These are phyloP conservation scores for Penicillium frequentans DNA, from an alignment of 2,329 filamentous ascomycete species.

Conservation along the genomic window DNA sequence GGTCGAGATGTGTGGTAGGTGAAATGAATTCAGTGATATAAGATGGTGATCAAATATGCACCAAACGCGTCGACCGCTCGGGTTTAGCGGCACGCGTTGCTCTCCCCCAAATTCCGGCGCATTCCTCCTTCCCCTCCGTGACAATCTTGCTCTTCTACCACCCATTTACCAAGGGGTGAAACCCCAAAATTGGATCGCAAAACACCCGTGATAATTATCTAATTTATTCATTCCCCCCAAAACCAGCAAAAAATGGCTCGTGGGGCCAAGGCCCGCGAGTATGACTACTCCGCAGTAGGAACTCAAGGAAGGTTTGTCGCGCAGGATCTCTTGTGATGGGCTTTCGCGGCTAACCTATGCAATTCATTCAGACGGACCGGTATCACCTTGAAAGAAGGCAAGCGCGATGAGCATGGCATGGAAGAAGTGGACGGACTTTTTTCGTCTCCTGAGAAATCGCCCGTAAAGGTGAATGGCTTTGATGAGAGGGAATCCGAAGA, in stretches of 20 bases:
- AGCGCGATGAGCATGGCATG: slow-evolving; percentile 88
- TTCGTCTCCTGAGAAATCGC: slow-evolving; percentile 76
- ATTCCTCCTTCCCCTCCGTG: slow-evolving; percentile 20
- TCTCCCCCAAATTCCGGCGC: slow-evolving; percentile 22
- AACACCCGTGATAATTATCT: not conserved
- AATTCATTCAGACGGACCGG: slow-evolving; percentile 74
- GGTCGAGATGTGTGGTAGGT: not conserved
- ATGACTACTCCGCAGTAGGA: slow-evolving; percentile 50
- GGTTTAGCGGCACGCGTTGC: slow-evolving; percentile 35
- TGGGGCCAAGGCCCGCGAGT: slow-evolving; percentile 45
- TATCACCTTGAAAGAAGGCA: slow-evolving; percentile 74
- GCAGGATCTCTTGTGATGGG: not conserved
- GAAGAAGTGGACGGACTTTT: slow-evolving; percentile 85
- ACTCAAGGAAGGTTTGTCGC: slow-evolving; percentile 46
- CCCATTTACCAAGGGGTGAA: not conserved
- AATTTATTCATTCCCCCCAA: not conserved
- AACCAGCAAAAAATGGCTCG: slow-evolving; percentile 37
- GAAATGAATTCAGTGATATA: not conserved
- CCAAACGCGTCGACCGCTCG: slow-evolving; percentile 34
- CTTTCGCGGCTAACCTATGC: slow-evolving; percentile 14
- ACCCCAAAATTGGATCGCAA: not conserved
- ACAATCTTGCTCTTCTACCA: not conserved
- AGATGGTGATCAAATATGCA: not conserved
- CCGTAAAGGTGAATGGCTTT: slow-evolving; percentile 35
- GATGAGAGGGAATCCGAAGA: slow-evolving; percentile 41